Conservation (phyloP, 371 early-diverging fungal genomes). For the Rhizopus arrhizus region DNA sequence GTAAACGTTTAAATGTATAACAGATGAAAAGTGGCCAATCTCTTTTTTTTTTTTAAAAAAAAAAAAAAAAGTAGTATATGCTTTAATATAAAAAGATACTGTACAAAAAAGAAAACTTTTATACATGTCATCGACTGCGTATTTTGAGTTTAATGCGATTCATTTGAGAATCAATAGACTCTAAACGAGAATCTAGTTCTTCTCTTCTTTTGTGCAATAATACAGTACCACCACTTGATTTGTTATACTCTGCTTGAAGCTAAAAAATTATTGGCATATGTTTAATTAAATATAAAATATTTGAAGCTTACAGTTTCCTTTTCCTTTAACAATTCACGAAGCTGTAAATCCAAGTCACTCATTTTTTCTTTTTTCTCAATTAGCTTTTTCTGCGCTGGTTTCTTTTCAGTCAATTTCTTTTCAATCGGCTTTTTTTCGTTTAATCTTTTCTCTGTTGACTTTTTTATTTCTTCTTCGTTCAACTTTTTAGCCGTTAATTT, state of each 20-base stretch:
- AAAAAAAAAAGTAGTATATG: too few relatives aligned
- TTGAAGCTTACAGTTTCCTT: constrained; percentile 31
- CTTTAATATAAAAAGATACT: too few relatives aligned
- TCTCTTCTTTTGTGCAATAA: constrained; percentile 54
- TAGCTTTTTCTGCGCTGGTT: neutral
- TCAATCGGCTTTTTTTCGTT: neutral
- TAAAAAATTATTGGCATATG: neutral
- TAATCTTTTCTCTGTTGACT: neutral
- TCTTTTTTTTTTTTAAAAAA: too few relatives aligned
- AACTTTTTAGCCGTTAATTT: constrained; percentile 1
- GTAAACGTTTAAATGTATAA: too few relatives aligned
- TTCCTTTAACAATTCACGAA: constrained; percentile 23
- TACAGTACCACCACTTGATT: constrained; percentile 55
- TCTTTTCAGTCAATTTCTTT: neutral
- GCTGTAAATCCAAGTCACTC: constrained; percentile 23
- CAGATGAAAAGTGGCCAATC: too few relatives aligned
- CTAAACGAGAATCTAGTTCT: constrained; percentile 58
- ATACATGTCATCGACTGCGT: constrained; percentile 9
- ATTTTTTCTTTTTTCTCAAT: neutral
- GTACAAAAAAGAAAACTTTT: too few relatives aligned
- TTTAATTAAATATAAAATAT: neutral
- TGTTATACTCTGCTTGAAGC: constrained; percentile 50
- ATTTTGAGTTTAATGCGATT: constrained; percentile 40
- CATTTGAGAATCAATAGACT: constrained; percentile 45
- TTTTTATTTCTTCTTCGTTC: neutral